Percentiles rank a stretch among this genome's conserved stretches.
These are phyloP conservation scores for Paxillus involutus DNA, from an alignment of 768 basidiomycete genomes.

Conservation along the genomic window DNA sequence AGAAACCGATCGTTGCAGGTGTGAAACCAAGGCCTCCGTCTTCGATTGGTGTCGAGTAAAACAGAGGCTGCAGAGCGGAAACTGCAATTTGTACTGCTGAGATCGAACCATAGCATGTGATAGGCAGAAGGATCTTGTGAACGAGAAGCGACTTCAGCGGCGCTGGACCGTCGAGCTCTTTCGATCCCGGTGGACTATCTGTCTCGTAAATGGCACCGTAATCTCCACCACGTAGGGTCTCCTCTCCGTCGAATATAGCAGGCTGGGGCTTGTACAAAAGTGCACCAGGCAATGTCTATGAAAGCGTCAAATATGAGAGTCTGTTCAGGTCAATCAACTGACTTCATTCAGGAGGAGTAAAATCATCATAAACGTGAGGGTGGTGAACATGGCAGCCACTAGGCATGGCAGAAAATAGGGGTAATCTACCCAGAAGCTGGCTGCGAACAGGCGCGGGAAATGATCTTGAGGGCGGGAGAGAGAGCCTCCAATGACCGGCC, in stretches of 20 bases:
- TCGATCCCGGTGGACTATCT: no score
- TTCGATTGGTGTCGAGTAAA: constrained; percentile 37
- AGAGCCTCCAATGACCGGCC: constrained; percentile 50
- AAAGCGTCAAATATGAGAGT: background rate
- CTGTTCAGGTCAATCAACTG: background rate
- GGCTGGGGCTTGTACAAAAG: background rate
- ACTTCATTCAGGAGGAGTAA: constrained; percentile 53
- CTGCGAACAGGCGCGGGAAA: constrained; percentile 47
- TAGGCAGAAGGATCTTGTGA: constrained; percentile 31
- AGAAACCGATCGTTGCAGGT: constrained; percentile 37
- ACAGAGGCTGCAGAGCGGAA: constrained; percentile 38
- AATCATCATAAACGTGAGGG: constrained; percentile 46
- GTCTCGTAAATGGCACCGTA: background rate
- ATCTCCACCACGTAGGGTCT: background rate
- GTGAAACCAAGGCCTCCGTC: constrained; percentile 39
- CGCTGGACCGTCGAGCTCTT: constrained; percentile 25
- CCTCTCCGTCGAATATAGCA: background rate
- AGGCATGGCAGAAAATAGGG: constrained; percentile 49
- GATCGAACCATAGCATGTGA: constrained; percentile 33
- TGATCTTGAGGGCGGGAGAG: constrained; percentile 53
- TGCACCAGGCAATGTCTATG: background rate
- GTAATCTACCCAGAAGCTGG: constrained; percentile 48
- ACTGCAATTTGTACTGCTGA: constrained; percentile 39
- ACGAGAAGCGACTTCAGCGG: constrained; percentile 42
- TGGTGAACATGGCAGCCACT: constrained; percentile 53